A percentile compares a stretch with the other conserved stretches of the same genome.
Evolutionary conservation across 352 stramenopile genomes (phyloP).

Genomic region (Thraustochytrium sp.): DNA sequence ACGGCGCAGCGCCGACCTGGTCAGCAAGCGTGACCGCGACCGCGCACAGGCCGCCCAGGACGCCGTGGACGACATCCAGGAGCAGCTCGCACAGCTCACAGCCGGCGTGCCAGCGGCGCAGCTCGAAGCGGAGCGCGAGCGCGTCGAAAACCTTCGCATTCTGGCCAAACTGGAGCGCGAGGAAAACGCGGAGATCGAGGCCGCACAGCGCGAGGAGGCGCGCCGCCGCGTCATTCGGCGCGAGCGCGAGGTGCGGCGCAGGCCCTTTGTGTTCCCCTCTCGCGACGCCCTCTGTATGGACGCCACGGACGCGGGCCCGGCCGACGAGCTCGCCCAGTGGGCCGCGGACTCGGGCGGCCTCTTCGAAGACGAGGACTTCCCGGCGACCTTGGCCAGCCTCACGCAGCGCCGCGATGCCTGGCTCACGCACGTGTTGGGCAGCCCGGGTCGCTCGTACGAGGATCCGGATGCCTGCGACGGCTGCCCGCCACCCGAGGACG

Average conservation of each 20-base stretch:
- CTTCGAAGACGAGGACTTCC: background rate
- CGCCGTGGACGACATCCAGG: background rate
- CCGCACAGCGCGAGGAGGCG: background rate
- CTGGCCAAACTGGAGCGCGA: background rate
- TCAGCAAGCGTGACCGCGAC: background rate
- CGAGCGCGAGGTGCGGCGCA: background rate
- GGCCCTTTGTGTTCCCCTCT: background rate
- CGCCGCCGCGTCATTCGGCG: background rate
- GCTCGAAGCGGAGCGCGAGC: background rate
- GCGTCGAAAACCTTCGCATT: background rate
- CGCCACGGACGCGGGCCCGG: background rate
- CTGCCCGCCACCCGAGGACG: background rate
- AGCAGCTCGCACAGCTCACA: background rate
- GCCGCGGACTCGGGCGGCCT: background rate
- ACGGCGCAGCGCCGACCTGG: background rate
- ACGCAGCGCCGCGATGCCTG: background rate
- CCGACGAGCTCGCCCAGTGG: constrained; percentile 3
- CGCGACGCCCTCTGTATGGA: background rate
- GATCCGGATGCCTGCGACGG: background rate
- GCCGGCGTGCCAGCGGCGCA: background rate
- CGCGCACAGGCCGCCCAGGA: background rate
- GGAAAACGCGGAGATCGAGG: background rate
- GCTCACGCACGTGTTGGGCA: background rate
- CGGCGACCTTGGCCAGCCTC: background rate
- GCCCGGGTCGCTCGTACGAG: background rate